These are phyloP conservation scores for Pleodorina starrii DNA, from an alignment of 139 green algal genomes.

Conservation along the genomic window DNA sequence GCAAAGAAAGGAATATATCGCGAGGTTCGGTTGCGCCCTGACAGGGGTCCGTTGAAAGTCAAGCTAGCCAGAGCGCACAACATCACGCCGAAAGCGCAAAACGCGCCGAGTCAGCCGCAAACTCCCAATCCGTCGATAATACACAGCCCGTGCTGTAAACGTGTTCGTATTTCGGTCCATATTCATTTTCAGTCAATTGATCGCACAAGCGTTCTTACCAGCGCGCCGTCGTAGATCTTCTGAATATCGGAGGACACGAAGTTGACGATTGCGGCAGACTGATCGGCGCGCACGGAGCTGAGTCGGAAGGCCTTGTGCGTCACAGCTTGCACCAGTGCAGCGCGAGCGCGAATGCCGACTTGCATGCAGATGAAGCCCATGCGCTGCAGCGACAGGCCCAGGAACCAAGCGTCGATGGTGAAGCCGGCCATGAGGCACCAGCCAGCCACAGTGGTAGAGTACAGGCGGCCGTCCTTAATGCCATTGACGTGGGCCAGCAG, in stretches of 20 bases:
- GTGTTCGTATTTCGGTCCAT: too few relatives aligned
- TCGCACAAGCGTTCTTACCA: too few relatives aligned
- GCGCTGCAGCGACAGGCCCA: conserved; percentile 68
- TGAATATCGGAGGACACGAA: conserved; percentile 74
- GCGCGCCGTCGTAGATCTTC: conserved; percentile 44
- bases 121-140: too few relatives aligned
- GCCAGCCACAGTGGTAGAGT: conserved; percentile 44
- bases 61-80: too few relatives aligned
- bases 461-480: conserved; percentile 19
- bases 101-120: too few relatives aligned
- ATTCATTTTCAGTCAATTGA: too few relatives aligned
- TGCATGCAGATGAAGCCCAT: conserved; percentile 77
- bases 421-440: conserved; percentile 60
- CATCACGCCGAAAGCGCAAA: too few relatives aligned
- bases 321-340: conserved; percentile 70
- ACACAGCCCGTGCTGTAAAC: too few relatives aligned
- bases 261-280: conserved; percentile 64
- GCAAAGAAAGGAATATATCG: too few relatives aligned
- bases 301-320: conserved; percentile 75
- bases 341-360: conserved; percentile 56
- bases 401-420: conserved; percentile 58
- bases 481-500: conserved; percentile 44
- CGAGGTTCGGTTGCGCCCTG: too few relatives aligned
- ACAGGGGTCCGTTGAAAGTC: too few relatives aligned
- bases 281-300: conserved; percentile 68